Percentiles rank a stretch among this genome's conserved stretches.
phyloP scores from a whole-genome alignment of 108 stramenopile species.

The Skeletonema marinoi region DNA sequence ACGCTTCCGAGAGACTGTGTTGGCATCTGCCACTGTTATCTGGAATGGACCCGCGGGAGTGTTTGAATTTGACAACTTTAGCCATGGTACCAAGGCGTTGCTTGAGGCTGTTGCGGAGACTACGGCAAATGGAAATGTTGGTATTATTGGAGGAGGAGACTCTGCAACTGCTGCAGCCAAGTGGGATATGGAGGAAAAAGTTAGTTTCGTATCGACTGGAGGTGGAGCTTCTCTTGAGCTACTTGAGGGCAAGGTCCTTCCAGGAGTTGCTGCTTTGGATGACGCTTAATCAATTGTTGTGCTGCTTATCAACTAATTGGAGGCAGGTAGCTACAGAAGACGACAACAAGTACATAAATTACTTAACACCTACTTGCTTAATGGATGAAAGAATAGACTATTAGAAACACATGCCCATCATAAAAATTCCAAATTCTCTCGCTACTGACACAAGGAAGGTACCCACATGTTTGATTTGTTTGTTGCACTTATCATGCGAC shows the following conservation, averaged over 20 bases:
- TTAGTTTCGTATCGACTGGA: conserved; percentile 98
- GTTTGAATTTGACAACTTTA: conserved; percentile 62
- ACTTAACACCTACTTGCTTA: no score
- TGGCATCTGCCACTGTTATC: conserved; percentile 65
- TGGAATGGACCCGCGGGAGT: conserved; percentile 92
- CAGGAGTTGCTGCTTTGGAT: conserved; percentile 96
- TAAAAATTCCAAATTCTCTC: no score
- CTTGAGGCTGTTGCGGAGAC: conserved; percentile 33
- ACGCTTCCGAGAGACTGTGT: conserved; percentile 48
- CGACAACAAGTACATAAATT: no score
- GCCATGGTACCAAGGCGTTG: conserved; percentile 33
- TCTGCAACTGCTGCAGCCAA: conserved; percentile 96
- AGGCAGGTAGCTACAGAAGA: no score
- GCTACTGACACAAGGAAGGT: no score
- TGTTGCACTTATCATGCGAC: no score
- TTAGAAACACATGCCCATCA: no score
- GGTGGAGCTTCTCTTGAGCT: conserved; percentile 99
- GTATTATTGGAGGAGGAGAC: conserved; percentile 99
- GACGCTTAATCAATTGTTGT: conserved; percentile 66
- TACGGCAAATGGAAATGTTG: conserved; percentile 49
- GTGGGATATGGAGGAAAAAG: conserved; percentile 90
- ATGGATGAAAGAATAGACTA: no score
- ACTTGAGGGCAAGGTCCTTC: conserved; percentile 97
- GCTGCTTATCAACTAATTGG: neutral
- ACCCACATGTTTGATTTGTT: no score